phyloP scores from a whole-genome alignment of 305 asterid species.

The Fraxinus floribunda region DNA sequence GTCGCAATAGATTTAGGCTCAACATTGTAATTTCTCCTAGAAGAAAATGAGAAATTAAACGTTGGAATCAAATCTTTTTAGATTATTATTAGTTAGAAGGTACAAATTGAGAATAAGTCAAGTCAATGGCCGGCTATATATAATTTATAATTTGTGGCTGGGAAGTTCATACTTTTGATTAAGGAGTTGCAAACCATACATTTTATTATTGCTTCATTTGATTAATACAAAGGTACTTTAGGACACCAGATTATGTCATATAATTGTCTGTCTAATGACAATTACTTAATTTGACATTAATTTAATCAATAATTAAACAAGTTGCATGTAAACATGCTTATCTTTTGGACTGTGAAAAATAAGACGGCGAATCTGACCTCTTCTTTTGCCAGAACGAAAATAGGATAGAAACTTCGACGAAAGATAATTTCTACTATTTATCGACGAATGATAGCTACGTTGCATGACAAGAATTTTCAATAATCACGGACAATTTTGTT shows the following conservation, averaged over 20 bases:
- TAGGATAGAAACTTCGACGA: background rate
- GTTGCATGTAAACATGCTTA: background rate
- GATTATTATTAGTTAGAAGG: background rate
- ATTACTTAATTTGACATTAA: background rate
- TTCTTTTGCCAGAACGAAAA: too few species aligned
- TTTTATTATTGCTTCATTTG: constrained; percentile 1
- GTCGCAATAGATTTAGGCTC: background rate
- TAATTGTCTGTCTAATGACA: background rate
- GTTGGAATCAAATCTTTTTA: background rate
- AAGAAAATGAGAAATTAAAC: background rate
- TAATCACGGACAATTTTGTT: too few species aligned
- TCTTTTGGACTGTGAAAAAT: background rate
- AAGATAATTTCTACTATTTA: too few species aligned
- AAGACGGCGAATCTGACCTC: background rate
- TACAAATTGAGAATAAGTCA: background rate
- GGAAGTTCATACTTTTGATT: constrained; percentile 13
- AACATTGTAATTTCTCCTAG: background rate
- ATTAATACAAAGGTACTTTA: background rate
- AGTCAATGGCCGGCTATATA: constrained; percentile 9
- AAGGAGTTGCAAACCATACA: constrained; percentile 14
- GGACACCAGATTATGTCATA: background rate
- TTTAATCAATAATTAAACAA: background rate
- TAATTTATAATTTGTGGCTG: constrained; percentile 12
- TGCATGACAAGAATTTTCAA: background rate
- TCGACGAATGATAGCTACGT: background rate